phyloP scores from a whole-genome alignment of 352 stramenopile species.

The Phytophthora gonapodyides region DNA sequence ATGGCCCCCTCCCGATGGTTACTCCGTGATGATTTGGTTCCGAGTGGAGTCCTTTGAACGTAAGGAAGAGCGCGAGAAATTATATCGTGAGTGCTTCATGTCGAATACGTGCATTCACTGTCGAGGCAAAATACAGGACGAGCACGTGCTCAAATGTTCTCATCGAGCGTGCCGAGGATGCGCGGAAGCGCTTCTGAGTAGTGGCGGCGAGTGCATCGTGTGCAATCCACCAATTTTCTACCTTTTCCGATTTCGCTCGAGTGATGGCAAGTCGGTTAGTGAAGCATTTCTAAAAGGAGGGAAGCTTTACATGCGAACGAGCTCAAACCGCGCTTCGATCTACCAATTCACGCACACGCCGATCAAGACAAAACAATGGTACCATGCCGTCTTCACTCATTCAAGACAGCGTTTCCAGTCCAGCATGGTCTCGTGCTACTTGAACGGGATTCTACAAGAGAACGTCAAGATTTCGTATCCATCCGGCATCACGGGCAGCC shows the following conservation, averaged over 20 bases:
- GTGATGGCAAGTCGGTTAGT: conserved; percentile 69
- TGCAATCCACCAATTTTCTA: conserved; percentile 81
- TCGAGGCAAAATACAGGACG: conserved; percentile 44
- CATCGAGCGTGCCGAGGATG: conserved; percentile 63
- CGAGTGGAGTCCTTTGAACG: conserved; percentile 57
- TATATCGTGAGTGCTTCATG: conserved; percentile 67
- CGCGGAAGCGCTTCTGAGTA: conserved; percentile 55
- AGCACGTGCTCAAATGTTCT: conserved; percentile 69
- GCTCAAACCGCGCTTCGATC: conserved; percentile 39
- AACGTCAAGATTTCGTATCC: conserved; percentile 75
- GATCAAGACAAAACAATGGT: conserved; percentile 48
- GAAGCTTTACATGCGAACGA: conserved; percentile 75
- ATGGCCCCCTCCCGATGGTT: conserved; percentile 70
- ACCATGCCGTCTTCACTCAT: conserved; percentile 65
- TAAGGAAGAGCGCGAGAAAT: conserved; percentile 64
- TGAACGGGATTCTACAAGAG: conserved; percentile 71
- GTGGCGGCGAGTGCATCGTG: conserved; percentile 65
- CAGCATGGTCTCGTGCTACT: conserved; percentile 60
- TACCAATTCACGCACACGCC: conserved; percentile 60
- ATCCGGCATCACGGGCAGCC: conserved; percentile 49
- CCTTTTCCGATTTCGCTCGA: conserved; percentile 69
- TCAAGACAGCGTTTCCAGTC: conserved; percentile 73
- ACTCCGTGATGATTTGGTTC: conserved; percentile 70
- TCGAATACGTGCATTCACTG: conserved; percentile 67
- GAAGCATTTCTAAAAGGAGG: conserved; percentile 68